Evolutionary conservation across 2,329 filamentous ascomycete species (phyloP), one percentile per base, ranked within the genome.

Genomic region (Periglandula ipomoeae): DNA sequence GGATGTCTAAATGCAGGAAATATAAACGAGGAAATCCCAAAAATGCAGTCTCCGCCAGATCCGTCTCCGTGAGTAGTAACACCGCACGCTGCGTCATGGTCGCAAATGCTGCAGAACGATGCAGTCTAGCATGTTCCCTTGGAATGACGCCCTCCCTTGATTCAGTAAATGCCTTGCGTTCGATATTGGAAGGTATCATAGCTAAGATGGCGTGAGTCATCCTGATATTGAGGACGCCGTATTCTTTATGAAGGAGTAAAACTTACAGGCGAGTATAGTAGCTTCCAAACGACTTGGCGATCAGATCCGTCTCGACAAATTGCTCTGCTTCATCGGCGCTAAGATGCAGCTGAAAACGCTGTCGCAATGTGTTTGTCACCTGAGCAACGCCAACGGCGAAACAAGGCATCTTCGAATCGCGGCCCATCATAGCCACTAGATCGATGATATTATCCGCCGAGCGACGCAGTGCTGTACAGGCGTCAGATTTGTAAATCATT

Each of bases 121-220:
- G 19, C n/a, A 17, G 35, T 35, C 15, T 38, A 17, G 10, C 30
- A 48, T 22, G 13, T 38, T 11, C 7, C 22, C 5, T 30, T 22
- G 23, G 11, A 19, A 19, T 43, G 40, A 19, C 13, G 30, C 2
- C 24, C 9, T 6, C 23, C 10, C 8, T 55, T 39, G 10, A 41
- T 47, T 78, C 23, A 91, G 67, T 91, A 91, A 67, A 91, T 91
- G 57, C 87, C 87, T 68, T 91, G 87, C 32, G 87, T 90, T 61
- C 87, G 81, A 69, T 91, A 91, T 71, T 91, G 87, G 71, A 89
- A 91, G 53, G 85, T 88, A 67, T 89, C 85, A 61, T 89, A 89
- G 67, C 85, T 88, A 38, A n/a, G 3, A 13, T 30, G 9, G 6
- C 15, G 41, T 19, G 11, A 35, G 24, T 38, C 40, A 9, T 10